These are phyloP conservation scores for Stachybotrys chlorohalonatus DNA, from an alignment of 2,329 filamentous ascomycete genomes.

Conservation along the genomic window DNA sequence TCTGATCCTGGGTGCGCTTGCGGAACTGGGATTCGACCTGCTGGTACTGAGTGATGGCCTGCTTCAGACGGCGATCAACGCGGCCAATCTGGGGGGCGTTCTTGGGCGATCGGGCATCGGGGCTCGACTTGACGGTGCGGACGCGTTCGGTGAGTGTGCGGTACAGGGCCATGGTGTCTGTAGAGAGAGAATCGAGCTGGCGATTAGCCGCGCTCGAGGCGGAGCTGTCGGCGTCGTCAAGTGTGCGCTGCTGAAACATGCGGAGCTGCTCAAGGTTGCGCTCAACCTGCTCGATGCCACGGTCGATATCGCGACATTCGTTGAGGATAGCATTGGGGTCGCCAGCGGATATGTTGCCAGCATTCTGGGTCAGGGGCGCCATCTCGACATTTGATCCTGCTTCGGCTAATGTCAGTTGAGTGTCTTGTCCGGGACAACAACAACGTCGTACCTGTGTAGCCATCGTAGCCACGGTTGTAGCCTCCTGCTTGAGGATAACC, in stretches of 20 bases:
- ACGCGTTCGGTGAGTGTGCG: constrained; percentile 70
- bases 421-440: not conserved
- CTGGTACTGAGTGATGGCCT: constrained; percentile 75
- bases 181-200: constrained; percentile 63
- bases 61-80: constrained; percentile 70
- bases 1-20: constrained; percentile 71
- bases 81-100: constrained; percentile 76
- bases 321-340: constrained; percentile 75
- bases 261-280: constrained; percentile 63
- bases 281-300: constrained; percentile 67
- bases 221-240: constrained; percentile 67
- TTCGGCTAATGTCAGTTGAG: not conserved
- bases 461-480: constrained; percentile 9
- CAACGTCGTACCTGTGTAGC: constrained; percentile 18
- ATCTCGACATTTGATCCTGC: constrained; percentile 56
- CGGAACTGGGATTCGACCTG: constrained; percentile 71
- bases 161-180: constrained; percentile 78
- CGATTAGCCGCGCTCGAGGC: constrained; percentile 55
- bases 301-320: constrained; percentile 73
- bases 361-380: constrained; percentile 51
- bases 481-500: constrained; percentile 2
- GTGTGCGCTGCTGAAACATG: constrained; percentile 59
- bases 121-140: constrained; percentile 72
- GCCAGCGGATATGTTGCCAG: constrained; percentile 32
- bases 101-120: constrained; percentile 61